These are phyloP conservation scores for Hibiscus trionum DNA, from an alignment of 345 rosid species.

Conservation along the genomic window DNA sequence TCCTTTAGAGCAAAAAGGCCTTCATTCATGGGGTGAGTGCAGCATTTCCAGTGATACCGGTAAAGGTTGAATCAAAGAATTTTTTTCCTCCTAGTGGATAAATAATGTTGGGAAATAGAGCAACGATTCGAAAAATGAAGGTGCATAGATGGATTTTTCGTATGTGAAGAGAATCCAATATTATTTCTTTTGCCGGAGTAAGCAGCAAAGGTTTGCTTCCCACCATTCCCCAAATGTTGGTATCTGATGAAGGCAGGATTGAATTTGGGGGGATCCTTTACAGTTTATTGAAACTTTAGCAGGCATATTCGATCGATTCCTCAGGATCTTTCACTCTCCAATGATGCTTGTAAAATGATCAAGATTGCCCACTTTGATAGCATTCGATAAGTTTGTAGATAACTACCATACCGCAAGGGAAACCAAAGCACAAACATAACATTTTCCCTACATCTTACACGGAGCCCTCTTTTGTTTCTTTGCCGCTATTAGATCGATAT, in stretches of 20 bases:
- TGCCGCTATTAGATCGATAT: slow-evolving; percentile 27
- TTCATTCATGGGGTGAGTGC: too few relatives aligned
- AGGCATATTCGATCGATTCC: neutral
- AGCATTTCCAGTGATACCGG: too few relatives aligned
- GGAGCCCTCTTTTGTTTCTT: slow-evolving; percentile 20
- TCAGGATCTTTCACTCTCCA: neutral
- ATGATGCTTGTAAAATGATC: neutral
- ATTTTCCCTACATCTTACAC: neutral
- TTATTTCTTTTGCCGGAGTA: neutral
- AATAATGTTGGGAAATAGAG: neutral
- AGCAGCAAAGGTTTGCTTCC: neutral
- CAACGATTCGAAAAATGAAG: neutral
- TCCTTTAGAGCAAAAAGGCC: too few relatives aligned
- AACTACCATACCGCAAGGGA: neutral
- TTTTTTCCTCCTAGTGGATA: too few relatives aligned
- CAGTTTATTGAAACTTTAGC: neutral
- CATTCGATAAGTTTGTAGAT: neutral
- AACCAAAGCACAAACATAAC: neutral
- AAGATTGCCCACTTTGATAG: neutral
- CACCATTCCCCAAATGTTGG: neutral
- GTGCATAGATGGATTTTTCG: neutral
- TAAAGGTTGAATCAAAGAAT: too few relatives aligned
- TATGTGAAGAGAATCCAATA: neutral
- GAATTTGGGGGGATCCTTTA: neutral
- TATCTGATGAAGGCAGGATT: neutral